A percentile compares a stretch with the other conserved stretches of the same genome.
phyloP scores from a whole-genome alignment of 345 rosid species.

The Adansonia digitata region DNA sequence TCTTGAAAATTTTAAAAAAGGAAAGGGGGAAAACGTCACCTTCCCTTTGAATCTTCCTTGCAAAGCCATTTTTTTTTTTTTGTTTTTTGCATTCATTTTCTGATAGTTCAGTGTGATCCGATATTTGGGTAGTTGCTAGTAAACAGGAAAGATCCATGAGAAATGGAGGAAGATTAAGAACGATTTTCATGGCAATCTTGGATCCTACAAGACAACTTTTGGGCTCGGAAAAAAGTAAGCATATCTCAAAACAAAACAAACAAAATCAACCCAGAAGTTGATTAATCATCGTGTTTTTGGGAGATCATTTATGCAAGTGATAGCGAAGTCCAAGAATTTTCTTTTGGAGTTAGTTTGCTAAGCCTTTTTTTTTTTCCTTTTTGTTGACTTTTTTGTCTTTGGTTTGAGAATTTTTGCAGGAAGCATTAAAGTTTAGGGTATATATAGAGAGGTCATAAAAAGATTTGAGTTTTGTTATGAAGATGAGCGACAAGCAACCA shows the following conservation, averaged over 20 bases:
- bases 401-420: background rate
- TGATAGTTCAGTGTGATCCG: conserved; percentile 14
- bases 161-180: conserved; percentile 12
- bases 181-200: conserved; percentile 18
- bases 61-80: too few species aligned
- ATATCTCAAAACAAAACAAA: background rate
- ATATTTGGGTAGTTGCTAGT: conserved; percentile 19
- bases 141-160: conserved; percentile 18
- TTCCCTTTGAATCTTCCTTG: background rate
- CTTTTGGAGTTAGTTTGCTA: too few species aligned
- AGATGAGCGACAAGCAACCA: conserved; percentile 47
- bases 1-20: background rate
- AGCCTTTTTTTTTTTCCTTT: too few species aligned
- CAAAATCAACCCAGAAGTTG: background rate
- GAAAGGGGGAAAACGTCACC: background rate
- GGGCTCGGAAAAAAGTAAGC: background rate
- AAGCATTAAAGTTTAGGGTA: too few species aligned
- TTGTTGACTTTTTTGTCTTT: background rate
- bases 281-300: background rate
- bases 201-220: conserved; percentile 10
- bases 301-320: background rate
- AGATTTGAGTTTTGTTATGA: conserved; percentile 1
- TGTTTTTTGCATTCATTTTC: background rate
- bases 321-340: background rate
- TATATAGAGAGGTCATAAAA: background rate